Evolutionary conservation across 2,329 filamentous ascomycete species (phyloP).

Genomic region (Nemania sp.): DNA sequence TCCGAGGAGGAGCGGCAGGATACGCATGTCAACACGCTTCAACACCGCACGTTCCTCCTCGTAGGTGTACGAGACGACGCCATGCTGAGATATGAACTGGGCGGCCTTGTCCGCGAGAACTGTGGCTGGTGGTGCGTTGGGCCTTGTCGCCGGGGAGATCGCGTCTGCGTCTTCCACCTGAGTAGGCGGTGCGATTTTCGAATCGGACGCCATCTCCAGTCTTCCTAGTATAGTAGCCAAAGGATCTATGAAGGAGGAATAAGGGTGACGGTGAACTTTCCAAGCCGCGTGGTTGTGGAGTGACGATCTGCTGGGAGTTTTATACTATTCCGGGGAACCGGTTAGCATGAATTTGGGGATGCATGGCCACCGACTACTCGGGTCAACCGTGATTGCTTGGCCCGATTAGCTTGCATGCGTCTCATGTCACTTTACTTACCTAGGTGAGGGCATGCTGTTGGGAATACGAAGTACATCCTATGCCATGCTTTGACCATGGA

Average conservation of each 20-base stretch:
- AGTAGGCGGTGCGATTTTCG: constrained; percentile 14
- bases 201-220: constrained; percentile 28
- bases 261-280: not conserved
- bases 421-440: constrained; percentile 3
- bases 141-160: constrained; percentile 26
- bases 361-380: not conserved
- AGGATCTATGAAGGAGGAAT: not conserved
- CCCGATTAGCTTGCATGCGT: constrained; percentile 15
- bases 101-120: constrained; percentile 48
- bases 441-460: not conserved
- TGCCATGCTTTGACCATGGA: not conserved
- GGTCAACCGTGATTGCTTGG: not conserved
- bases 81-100: constrained; percentile 49
- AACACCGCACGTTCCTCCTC: constrained; percentile 54
- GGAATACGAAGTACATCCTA: not conserved
- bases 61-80: constrained; percentile 48
- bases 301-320: not conserved
- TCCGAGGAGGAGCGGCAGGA: constrained; percentile 56
- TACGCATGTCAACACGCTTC: constrained; percentile 53
- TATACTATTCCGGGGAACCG: not conserved
- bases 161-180: constrained; percentile 23
- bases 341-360: constrained; percentile 12
- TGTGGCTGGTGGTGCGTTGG: constrained; percentile 15
- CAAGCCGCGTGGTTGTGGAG: too few species aligned
- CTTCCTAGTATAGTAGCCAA: not conserved